A percentile compares a stretch with the other conserved stretches of the same genome.
Conservation (phyloP, 1,284 basidiomycete species). For the Ustilago bromivora region DNA sequence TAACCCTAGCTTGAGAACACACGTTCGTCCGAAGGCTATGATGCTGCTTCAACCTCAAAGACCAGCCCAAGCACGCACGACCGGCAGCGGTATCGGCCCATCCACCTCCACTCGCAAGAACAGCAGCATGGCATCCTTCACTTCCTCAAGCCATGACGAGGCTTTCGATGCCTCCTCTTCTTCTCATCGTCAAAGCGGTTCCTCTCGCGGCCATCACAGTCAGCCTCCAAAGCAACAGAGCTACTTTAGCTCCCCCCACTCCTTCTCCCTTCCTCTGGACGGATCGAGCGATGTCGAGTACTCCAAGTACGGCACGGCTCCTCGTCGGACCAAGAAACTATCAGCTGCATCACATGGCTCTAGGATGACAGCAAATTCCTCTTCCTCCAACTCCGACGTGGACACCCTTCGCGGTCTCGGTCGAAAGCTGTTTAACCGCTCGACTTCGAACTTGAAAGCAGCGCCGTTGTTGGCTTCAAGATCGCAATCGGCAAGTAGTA, state of each 20-base stretch:
- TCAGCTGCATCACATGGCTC: constrained; percentile 19
- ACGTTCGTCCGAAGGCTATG: neutral
- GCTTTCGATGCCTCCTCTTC: constrained; percentile 11
- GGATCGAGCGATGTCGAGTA: constrained; percentile 35
- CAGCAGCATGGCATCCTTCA: constrained; percentile 36
- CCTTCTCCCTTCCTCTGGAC: neutral
- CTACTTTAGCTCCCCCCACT: constrained; percentile 11
- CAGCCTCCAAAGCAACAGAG: neutral
- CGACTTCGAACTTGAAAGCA: constrained; percentile 28
- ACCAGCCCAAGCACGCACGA: constrained; percentile 1
- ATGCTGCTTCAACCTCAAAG: constrained; percentile 25
- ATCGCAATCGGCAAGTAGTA: constrained; percentile 44
- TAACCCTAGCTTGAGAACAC: neutral
- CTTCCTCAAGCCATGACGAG: constrained; percentile 35
- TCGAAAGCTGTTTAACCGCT: constrained; percentile 44
- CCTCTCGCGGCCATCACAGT: constrained; percentile 15
- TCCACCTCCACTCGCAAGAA: constrained; percentile 28
- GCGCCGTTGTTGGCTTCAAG: constrained; percentile 23
- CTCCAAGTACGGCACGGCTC: constrained; percentile 9
- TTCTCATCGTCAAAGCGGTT: constrained; percentile 19
- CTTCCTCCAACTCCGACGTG: constrained; percentile 7
- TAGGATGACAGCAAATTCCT: constrained; percentile 7
- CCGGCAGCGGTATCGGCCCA: neutral
- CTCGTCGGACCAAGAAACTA: constrained; percentile 1
- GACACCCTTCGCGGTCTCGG: constrained; percentile 36